Conservation (phyloP, 306 rosid genomes). For the Castanopsis chinensis region DNA sequence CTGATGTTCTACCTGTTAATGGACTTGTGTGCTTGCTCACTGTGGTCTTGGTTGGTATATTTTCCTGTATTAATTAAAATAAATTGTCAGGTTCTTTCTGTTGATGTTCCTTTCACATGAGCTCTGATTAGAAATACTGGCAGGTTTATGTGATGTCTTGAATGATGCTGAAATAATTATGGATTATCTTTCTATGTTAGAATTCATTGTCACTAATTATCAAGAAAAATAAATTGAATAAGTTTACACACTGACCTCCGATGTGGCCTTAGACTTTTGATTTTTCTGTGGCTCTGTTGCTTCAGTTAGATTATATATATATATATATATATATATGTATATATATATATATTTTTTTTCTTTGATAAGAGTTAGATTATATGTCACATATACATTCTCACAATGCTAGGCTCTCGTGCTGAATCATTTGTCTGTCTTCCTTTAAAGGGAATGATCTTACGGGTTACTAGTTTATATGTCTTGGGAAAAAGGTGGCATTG, state of each 20-base stretch:
- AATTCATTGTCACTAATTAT: not conserved
- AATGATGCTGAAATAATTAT: conserved; percentile 4
- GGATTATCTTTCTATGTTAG: not conserved
- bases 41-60: not conserved
- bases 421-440: not conserved
- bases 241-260: not conserved
- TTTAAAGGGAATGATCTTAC: not conserved
- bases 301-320: not conserved
- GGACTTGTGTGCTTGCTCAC: not conserved
- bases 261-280: not conserved
- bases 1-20: not conserved
- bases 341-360: too few species aligned
- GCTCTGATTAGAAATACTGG: not conserved
- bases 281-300: not conserved
- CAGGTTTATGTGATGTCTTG: not conserved
- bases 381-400: not conserved
- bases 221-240: not conserved
- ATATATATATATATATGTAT: too few species aligned
- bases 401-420: not conserved
- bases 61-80: not conserved
- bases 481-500: not conserved
- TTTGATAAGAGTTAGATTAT: not conserved
- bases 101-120: not conserved
- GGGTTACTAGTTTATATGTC: not conserved
- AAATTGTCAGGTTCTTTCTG: not conserved